phyloP scores from a whole-genome alignment of 208 protist genomes.

The Vickermania spadyakhi region DNA sequence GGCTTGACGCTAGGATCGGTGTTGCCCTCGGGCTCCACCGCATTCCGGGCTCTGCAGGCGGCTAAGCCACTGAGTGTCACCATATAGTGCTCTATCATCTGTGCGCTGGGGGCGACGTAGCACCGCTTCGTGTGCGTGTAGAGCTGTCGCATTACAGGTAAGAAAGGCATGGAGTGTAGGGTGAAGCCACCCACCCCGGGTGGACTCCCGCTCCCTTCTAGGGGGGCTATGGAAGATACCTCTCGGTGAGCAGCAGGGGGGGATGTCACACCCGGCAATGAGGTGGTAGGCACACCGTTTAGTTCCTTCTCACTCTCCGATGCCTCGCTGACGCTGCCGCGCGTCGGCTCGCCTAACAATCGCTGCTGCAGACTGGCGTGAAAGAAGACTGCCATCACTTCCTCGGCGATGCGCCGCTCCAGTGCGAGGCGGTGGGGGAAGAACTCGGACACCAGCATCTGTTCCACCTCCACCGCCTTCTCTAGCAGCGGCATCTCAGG shows the following conservation, averaged over 20 bases:
- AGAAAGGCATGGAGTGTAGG: constrained; percentile 28
- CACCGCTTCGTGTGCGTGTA: constrained; percentile 54
- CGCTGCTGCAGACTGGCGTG: constrained; percentile 49
- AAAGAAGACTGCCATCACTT: constrained; percentile 50
- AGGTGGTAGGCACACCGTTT: not conserved
- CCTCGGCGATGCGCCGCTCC: constrained; percentile 42
- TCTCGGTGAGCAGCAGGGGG: not conserved
- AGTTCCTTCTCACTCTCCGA: not conserved
- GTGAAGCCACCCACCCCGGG: not conserved
- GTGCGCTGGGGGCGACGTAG: constrained; percentile 59
- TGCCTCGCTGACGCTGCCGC: not conserved
- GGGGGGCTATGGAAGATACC: too few species aligned
- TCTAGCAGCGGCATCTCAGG: constrained; percentile 44
- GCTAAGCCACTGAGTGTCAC: constrained; percentile 27
- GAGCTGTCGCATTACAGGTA: constrained; percentile 54
- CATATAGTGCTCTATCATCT: constrained; percentile 74
- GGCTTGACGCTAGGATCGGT: not conserved
- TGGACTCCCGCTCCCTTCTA: too few species aligned
- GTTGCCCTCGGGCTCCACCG: constrained; percentile 12
- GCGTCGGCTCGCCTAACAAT: constrained; percentile 10
- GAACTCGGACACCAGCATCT: constrained; percentile 29
- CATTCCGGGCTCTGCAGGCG: constrained; percentile 1
- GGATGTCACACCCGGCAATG: not conserved
- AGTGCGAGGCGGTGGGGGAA: constrained; percentile 39
- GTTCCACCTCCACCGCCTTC: constrained; percentile 43